These are phyloP conservation scores for Zygosaccharomyces kombuchaensis DNA, from an alignment of 805 yeast species.

Conservation along the genomic window DNA sequence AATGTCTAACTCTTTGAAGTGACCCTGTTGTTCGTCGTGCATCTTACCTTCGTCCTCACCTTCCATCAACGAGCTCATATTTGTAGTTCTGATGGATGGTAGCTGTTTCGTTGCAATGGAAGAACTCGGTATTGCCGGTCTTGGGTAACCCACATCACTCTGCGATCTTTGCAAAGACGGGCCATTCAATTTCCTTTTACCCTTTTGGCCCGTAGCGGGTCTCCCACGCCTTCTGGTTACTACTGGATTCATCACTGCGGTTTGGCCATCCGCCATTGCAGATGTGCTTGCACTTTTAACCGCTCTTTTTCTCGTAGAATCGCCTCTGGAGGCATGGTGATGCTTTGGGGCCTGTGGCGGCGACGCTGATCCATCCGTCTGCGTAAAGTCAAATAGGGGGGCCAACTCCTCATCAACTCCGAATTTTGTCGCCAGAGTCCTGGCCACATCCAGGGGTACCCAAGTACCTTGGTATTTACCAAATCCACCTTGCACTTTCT, in stretches of 20 bases:
- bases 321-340: conserved; percentile 55
- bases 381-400: conserved; percentile 61
- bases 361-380: conserved; percentile 46
- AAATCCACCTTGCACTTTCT: conserved; percentile 95
- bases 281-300: conserved; percentile 25
- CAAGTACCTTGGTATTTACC: conserved; percentile 97
- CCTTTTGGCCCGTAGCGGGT: conserved; percentile 20
- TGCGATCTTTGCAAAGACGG: conserved; percentile 26
- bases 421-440: conserved; percentile 58
- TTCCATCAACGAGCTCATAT: conserved; percentile 10
- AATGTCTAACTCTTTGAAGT: conserved; percentile 33
- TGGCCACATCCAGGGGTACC: conserved; percentile 82
- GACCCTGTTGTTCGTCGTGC: conserved; percentile 13
- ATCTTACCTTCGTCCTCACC: conserved; percentile 6
- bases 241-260: conserved; percentile 19
- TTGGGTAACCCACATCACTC: conserved; percentile 30
- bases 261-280: conserved; percentile 12
- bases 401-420: conserved; percentile 57
- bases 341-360: conserved; percentile 64
- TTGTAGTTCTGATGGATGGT: conserved; percentile 19
- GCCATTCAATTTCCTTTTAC: conserved; percentile 20
- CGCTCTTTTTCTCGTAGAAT: conserved; percentile 31
- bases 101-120: conserved; percentile 23
- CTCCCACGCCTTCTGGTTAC: conserved; percentile 34
- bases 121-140: conserved; percentile 26